Percentiles rank a stretch among this genome's conserved stretches.
Evolutionary conservation across 2,329 filamentous ascomycete genomes (phyloP).

Genomic region (Paracoccidioides brasiliensis): DNA sequence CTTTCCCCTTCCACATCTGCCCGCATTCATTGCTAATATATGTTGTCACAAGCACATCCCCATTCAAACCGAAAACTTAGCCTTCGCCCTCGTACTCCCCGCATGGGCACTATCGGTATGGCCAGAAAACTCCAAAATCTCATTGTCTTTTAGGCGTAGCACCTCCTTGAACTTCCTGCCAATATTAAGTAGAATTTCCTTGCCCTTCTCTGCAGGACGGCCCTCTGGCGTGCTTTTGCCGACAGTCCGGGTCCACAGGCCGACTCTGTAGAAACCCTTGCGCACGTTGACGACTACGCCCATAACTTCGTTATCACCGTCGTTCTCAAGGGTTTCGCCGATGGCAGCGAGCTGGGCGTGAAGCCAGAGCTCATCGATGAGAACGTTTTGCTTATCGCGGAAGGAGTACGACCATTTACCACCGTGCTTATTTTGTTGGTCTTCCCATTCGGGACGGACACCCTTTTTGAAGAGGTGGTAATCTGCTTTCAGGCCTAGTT

Average conservation of each 20-base stretch:
- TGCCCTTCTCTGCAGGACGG: slow-evolving; percentile 66
- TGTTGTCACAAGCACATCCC: not conserved
- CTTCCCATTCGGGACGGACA: slow-evolving; percentile 96
- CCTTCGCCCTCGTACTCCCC: slow-evolving; percentile 89
- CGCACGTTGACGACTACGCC: slow-evolving; percentile 97
- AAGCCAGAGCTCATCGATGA: slow-evolving; percentile 92
- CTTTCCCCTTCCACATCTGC: not conserved
- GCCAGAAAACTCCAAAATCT: slow-evolving; percentile 85
- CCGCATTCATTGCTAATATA: not conserved
- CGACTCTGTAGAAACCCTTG: slow-evolving; percentile 95
- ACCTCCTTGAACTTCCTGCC: slow-evolving; percentile 88
- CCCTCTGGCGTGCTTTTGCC: slow-evolving; percentile 70
- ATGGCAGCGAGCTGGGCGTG: slow-evolving; percentile 95
- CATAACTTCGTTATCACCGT: slow-evolving; percentile 93
- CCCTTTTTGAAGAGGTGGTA: slow-evolving; percentile 99
- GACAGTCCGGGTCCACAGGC: slow-evolving; percentile 91
- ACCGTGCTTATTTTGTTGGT: slow-evolving; percentile 95
- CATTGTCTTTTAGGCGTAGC: slow-evolving; percentile 61
- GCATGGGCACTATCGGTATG: slow-evolving; percentile 89
- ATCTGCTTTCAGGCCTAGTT: slow-evolving; percentile 93
- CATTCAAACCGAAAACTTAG: slow-evolving; percentile 71
- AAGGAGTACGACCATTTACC: slow-evolving; percentile 98
- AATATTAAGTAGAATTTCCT: slow-evolving; percentile 70
- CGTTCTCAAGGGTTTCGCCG: slow-evolving; percentile 91
- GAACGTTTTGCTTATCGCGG: slow-evolving; percentile 76